phyloP scores from a whole-genome alignment of 768 basidiomycete species.

The Tricholoma sp. region DNA sequence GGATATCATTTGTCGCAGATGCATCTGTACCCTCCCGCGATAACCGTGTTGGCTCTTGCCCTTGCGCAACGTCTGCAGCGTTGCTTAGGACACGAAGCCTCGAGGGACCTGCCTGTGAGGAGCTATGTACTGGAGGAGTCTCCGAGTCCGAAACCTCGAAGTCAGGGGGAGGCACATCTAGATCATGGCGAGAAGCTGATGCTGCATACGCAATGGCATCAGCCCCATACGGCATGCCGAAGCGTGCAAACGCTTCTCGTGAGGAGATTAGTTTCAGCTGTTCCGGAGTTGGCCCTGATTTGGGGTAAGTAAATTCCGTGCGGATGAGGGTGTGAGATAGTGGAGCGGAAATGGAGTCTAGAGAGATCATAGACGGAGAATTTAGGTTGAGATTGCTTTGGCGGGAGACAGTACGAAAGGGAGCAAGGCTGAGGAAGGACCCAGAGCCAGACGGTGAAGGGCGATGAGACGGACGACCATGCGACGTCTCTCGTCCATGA shows the following conservation, averaged over 20 bases:
- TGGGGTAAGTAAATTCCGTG: conserved; percentile 68
- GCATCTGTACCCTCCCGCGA: background rate
- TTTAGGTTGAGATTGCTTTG: conserved; percentile 44
- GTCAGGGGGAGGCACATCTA: conserved; percentile 48
- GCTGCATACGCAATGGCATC: conserved; percentile 66
- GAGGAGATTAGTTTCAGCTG: conserved; percentile 67
- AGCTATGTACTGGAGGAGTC: conserved; percentile 7
- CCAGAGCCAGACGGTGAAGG: conserved; percentile 28
- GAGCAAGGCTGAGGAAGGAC: conserved; percentile 34
- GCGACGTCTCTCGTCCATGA: conserved; percentile 20
- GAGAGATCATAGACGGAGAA: conserved; percentile 66
- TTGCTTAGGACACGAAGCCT: conserved; percentile 22
- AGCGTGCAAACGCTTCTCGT: conserved; percentile 59
- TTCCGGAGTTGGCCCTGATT: conserved; percentile 56
- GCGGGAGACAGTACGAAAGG: conserved; percentile 46
- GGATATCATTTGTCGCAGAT: background rate
- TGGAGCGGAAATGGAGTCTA: conserved; percentile 72
- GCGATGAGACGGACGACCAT: conserved; percentile 22
- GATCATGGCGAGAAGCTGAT: conserved; percentile 38
- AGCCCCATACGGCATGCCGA: conserved; percentile 72
- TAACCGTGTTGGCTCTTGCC: background rate
- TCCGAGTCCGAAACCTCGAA: conserved; percentile 33
- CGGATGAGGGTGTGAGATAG: conserved; percentile 68
- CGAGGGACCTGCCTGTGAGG: conserved; percentile 19
- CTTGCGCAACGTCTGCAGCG: conserved; percentile 10